A percentile compares a stretch with the other conserved stretches of the same genome.
phyloP scores from a whole-genome alignment of 345 rosid genomes.

The Dipteronia sinensis region DNA sequence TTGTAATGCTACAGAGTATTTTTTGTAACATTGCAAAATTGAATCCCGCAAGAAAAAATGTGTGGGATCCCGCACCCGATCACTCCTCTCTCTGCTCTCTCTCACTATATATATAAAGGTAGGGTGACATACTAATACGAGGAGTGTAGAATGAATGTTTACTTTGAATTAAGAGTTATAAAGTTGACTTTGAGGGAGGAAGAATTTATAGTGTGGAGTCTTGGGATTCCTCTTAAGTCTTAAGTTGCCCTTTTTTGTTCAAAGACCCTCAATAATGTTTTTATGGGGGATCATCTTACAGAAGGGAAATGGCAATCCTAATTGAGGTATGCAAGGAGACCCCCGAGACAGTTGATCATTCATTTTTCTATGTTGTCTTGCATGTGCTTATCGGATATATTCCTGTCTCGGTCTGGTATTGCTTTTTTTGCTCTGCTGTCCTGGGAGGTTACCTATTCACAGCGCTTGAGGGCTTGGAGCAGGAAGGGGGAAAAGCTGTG shows the following conservation, averaged over 20 bases:
- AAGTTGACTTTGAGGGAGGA: conserved; percentile 30
- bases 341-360: conserved; percentile 59
- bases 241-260: conserved; percentile 37
- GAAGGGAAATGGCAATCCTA: conserved; percentile 60
- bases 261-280: conserved; percentile 40
- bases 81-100: no score
- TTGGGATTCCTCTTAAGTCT: conserved; percentile 41
- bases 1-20: no score
- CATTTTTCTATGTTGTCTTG: conserved; percentile 20
- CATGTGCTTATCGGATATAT: conserved; percentile 40
- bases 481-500: conserved; percentile 32
- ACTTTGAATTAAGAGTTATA: conserved; percentile 25
- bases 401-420: conserved; percentile 58
- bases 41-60: no score
- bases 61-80: no score
- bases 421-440: conserved; percentile 37
- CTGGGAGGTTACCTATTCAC: conserved; percentile 33
- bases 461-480: conserved; percentile 45
- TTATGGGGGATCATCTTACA: conserved; percentile 57
- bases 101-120: background rate
- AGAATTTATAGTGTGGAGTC: conserved; percentile 32
- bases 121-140: conserved; percentile 11
- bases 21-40: no score
- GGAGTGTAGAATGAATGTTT: conserved; percentile 26
- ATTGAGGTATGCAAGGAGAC: conserved; percentile 49